These are phyloP conservation scores for Alternaria longipes DNA, from an alignment of 2,329 filamentous ascomycete species.

Conservation along the genomic window DNA sequence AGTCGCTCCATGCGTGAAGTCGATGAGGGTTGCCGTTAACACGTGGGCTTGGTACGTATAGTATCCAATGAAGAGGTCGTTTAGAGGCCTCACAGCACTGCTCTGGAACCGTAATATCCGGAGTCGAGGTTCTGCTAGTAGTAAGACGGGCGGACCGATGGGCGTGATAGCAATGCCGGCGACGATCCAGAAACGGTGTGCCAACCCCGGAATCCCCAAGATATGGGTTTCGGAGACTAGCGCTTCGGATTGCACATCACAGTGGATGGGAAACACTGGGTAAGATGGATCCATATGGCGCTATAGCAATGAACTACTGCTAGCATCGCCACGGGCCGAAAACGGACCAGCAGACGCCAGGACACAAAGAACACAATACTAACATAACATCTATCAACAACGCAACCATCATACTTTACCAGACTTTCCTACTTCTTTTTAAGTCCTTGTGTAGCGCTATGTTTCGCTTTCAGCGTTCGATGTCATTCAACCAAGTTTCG, in stretches of 20 bases:
- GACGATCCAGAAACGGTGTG: not conserved
- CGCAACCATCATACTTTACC: not conserved
- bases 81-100: not conserved
- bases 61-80: not conserved
- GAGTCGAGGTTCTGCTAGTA: not conserved
- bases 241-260: not conserved
- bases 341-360: not conserved
- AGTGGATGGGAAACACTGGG: not conserved
- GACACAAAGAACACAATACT: not conserved
- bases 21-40: not conserved
- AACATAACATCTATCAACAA: not conserved
- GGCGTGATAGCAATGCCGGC: not conserved
- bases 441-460: not conserved
- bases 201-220: constrained; percentile 11
- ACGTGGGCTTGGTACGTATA: constrained; percentile 19
- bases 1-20: constrained; percentile 5
- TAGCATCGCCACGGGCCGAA: not conserved
- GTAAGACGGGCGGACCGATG: constrained; percentile 1
- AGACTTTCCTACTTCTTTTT: not conserved
- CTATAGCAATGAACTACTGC: not conserved
- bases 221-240: constrained; percentile 4
- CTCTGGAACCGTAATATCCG: not conserved
- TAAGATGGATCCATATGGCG: not conserved
- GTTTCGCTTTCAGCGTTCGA: not conserved
- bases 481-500: not conserved